Conservation (phyloP, 257 asterid genomes). For the Craterostigma plantagineum region DNA sequence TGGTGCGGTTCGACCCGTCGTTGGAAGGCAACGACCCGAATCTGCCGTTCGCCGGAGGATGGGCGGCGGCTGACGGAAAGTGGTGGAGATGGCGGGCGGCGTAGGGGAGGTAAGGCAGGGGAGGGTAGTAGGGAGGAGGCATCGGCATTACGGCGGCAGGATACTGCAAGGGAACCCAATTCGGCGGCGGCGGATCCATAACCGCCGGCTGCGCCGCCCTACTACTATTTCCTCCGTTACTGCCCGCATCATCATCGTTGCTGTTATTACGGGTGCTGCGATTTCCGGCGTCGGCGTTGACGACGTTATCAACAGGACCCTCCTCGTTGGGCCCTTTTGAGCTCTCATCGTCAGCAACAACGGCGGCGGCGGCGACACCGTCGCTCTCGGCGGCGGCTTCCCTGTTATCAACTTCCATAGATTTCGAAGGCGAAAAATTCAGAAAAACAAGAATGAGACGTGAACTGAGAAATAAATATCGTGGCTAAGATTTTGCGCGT, state of each 20-base stretch:
- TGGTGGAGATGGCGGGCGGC: constrained; percentile 34
- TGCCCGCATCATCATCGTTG: background rate
- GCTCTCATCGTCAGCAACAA: too few relatives aligned
- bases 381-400: too few relatives aligned
- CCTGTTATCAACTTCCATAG: too few relatives aligned
- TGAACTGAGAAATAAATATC: too few relatives aligned
- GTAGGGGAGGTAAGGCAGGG: constrained; percentile 60
- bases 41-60: constrained; percentile 18
- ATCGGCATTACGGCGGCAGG: constrained; percentile 73
- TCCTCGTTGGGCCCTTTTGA: too few relatives aligned
- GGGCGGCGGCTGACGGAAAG: constrained; percentile 20
- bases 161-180: constrained; percentile 71
- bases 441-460: too few relatives aligned
- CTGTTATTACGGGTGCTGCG: background rate
- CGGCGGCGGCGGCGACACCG: too few relatives aligned
- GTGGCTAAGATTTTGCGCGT: too few relatives aligned
- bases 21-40: constrained; percentile 28
- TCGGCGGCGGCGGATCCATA: background rate
- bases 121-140: constrained; percentile 35
- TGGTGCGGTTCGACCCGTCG: constrained; percentile 70
- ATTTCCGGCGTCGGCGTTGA: background rate
- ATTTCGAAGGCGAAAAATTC: too few relatives aligned
- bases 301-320: too few relatives aligned
- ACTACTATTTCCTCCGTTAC: background rate
- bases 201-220: background rate